Evolutionary conservation across 352 stramenopile species (phyloP).

Genomic region (Globisporangium abappressorium): DNA sequence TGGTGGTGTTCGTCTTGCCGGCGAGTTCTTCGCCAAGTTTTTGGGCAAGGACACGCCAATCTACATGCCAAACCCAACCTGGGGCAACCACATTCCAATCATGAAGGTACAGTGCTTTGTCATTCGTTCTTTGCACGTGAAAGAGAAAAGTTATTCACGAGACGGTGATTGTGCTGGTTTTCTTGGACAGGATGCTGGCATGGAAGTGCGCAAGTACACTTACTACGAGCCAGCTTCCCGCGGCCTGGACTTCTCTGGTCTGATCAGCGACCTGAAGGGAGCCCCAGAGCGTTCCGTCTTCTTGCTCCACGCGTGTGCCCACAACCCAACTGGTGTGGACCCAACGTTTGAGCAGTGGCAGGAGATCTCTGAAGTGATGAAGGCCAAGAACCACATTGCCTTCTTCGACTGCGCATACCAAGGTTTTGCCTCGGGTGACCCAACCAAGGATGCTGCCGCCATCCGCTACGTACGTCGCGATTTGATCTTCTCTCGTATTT

Average conservation of each 20-base stretch:
- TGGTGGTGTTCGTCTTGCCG: constrained; percentile 94
- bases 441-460: constrained; percentile 93
- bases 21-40: constrained; percentile 94
- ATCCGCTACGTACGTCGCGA: constrained; percentile 78
- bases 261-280: constrained; percentile 94
- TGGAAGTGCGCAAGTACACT: constrained; percentile 79
- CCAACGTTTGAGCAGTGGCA: constrained; percentile 97
- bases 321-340: constrained; percentile 99
- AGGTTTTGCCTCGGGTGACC: constrained; percentile 98
- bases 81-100: constrained; percentile 98
- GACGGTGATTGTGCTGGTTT: neutral
- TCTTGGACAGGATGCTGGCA: constrained; percentile 49
- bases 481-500: neutral
- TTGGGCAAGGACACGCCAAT: constrained; percentile 87
- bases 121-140: neutral
- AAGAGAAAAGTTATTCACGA: neutral
- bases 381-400: constrained; percentile 94
- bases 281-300: constrained; percentile 94
- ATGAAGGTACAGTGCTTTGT: constrained; percentile 42
- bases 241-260: constrained; percentile 91
- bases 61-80: constrained; percentile 99
- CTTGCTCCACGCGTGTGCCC: constrained; percentile 98
- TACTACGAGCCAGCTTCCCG: constrained; percentile 86
- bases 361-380: constrained; percentile 94
- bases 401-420: constrained; percentile 99